Percentiles rank a stretch among this genome's conserved stretches.
phyloP scores from a whole-genome alignment of 2,329 filamentous ascomycete species.

The Penicillium sp. region DNA sequence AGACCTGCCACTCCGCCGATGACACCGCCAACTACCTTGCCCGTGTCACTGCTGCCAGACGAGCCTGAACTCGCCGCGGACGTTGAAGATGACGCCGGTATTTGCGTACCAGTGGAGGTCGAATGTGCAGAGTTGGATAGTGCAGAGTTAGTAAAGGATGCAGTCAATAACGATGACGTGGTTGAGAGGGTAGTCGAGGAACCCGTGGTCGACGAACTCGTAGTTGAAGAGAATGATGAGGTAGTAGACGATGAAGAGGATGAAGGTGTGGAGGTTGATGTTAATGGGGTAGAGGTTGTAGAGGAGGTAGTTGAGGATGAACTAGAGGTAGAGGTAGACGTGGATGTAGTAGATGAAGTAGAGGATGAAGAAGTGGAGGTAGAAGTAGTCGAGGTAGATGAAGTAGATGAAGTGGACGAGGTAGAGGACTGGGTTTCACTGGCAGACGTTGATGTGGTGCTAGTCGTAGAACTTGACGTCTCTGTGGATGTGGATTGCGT shows the following conservation, averaged over 20 bases:
- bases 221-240: background rate
- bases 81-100: conserved; percentile 3
- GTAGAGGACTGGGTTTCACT: background rate
- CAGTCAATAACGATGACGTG: background rate
- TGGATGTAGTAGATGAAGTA: background rate
- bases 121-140: background rate
- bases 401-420: conserved; percentile 1
- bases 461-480: background rate
- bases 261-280: background rate
- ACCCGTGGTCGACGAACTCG: conserved; percentile 3
- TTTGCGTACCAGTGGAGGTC: background rate
- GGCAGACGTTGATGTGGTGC: background rate
- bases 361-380: background rate
- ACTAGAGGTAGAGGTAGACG: background rate
- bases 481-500: background rate
- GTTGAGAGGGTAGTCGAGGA: background rate
- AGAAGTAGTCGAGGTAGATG: background rate
- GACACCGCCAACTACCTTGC: conserved; percentile 59
- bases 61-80: conserved; percentile 14
- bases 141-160: background rate
- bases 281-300: no score
- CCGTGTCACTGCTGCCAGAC: conserved; percentile 34
- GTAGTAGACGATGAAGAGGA: background rate
- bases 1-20: conserved; percentile 59
- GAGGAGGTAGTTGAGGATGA: background rate